Evolutionary conservation across 2,329 filamentous ascomycete species (phyloP), one percentile per base, ranked within the genome.

Genomic region (Botrytis paeoniae): DNA sequence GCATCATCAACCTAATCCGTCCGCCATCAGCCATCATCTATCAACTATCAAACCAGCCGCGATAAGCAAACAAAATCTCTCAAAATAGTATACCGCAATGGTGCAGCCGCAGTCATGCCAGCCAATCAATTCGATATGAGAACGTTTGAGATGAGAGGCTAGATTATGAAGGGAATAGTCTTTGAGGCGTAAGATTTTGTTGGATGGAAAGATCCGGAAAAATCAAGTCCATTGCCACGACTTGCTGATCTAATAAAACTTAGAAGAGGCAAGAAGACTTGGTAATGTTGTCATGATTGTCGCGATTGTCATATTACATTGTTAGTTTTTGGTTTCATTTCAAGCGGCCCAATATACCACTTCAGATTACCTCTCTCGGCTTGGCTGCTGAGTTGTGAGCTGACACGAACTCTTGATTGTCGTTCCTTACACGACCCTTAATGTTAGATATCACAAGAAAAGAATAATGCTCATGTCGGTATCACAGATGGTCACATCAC

Each of bases 401-500:
- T 51, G 63, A 62, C 37, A 41, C 39, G 16, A 54, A n/a, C 32
- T 39, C 9, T 25, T 29, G 22, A 48, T 54, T 39, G 45, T 39
- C 37, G 8, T 48, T 4, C 25, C 64, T 37, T 39, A 14, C 32
- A 37, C 43, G 32, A 4, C 64, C 8, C 8, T 29, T 16, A 3
- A 54, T 29, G n/a, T 63, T 70, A 25, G 12, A 39, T n/a, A 25
- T 63, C 12, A 41, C 59, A 22, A 25, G 8, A 14, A 51, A 25
- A 29, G 6, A 25, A 5, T 18, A 10, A 43, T 32, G 9, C 20
- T 32, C n/a, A 37, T 3, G 51, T 37, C 18, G 37, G 35, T 8
- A 41, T 60, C 39, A 68, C 6, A 48, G 48, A 39, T 37, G 18
- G 60, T 68, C 70, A 72, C 61, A 37, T 64, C 62, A 65, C 43